Conservation (phyloP, 140 eudicot species). For the Erigeron philadelphicus region DNA sequence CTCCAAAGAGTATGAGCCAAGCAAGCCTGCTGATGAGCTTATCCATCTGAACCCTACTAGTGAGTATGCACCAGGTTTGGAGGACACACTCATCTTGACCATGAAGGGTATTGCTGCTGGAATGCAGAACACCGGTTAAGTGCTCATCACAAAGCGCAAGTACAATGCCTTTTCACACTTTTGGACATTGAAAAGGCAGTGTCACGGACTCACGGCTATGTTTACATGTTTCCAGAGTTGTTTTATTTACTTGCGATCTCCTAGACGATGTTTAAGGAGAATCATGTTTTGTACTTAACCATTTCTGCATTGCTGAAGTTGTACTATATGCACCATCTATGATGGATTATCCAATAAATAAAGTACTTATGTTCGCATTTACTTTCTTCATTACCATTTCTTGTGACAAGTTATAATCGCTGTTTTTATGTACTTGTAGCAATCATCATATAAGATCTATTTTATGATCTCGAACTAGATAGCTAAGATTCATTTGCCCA, state of each 20-base stretch:
- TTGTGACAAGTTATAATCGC: no score
- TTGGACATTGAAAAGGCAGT: not conserved
- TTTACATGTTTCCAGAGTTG: slow-evolving; percentile 20
- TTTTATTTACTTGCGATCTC: slow-evolving; percentile 11
- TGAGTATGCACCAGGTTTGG: slow-evolving; percentile 96
- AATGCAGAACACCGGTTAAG: slow-evolving; percentile 94
- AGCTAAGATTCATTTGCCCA: no score
- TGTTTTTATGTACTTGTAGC: no score
- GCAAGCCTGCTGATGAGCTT: slow-evolving; percentile 68
- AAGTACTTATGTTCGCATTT: slow-evolving; percentile 22
- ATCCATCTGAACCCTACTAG: slow-evolving; percentile 77
- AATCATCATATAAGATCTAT: no score
- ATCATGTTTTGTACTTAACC: slow-evolving; percentile 12
- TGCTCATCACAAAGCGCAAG: not conserved
- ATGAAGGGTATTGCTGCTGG: slow-evolving; percentile 99
- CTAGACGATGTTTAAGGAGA: not conserved
- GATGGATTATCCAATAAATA: slow-evolving; percentile 26
- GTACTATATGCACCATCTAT: slow-evolving; percentile 22
- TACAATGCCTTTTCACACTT: not conserved
- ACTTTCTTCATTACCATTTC: no score
- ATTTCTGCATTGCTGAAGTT: slow-evolving; percentile 19
- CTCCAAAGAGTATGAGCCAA: slow-evolving; percentile 64
- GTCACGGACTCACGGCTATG: slow-evolving; percentile 11
- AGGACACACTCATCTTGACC: slow-evolving; percentile 93
- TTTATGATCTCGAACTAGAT: no score